These are phyloP conservation scores for Pythium diclinum DNA, from an alignment of 352 stramenopile species.

Conservation along the genomic window DNA sequence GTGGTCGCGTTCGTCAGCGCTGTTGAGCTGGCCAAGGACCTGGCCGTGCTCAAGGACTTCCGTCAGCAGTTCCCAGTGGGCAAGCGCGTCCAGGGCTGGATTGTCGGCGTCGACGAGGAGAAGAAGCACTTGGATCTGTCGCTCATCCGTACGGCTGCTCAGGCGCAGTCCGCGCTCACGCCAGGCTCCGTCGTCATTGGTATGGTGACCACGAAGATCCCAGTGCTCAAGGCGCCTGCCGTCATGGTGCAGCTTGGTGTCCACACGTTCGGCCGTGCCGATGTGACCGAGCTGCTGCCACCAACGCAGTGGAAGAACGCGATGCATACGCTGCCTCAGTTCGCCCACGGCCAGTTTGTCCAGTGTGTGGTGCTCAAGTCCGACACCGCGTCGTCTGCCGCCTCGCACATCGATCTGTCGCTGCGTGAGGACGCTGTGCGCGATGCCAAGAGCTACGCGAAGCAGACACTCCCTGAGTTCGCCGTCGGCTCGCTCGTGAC, in stretches of 20 bases:
- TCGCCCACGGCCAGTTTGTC: conserved; percentile 64
- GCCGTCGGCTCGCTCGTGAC: conserved; percentile 86
- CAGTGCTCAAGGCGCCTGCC: conserved; percentile 66
- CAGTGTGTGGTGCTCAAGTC: conserved; percentile 69
- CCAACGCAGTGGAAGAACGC: conserved; percentile 56
- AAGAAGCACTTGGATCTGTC: conserved; percentile 78
- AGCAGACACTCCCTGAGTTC: conserved; percentile 32
- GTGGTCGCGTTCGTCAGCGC: conserved; percentile 62
- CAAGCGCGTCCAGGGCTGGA: conserved; percentile 64
- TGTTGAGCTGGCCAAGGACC: conserved; percentile 66
- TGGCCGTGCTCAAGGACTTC: conserved; percentile 55
- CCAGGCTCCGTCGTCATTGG: conserved; percentile 60
- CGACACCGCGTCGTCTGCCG: conserved; percentile 20
- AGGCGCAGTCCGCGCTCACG: conserved; percentile 28
- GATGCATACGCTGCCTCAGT: conserved; percentile 67
- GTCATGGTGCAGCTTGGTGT: conserved; percentile 84
- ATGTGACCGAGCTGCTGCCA: conserved; percentile 71
- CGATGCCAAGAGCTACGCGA: conserved; percentile 53
- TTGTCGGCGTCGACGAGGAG: conserved; percentile 64
- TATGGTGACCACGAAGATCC: conserved; percentile 70
- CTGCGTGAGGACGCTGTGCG: conserved; percentile 60
- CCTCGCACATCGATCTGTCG: conserved; percentile 65
- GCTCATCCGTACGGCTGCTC: conserved; percentile 41
- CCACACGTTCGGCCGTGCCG: conserved; percentile 77
- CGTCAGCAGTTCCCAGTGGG: conserved; percentile 71